phyloP scores from a whole-genome alignment of 106 monocot genomes.

The Dactylorhiza incarnata region DNA sequence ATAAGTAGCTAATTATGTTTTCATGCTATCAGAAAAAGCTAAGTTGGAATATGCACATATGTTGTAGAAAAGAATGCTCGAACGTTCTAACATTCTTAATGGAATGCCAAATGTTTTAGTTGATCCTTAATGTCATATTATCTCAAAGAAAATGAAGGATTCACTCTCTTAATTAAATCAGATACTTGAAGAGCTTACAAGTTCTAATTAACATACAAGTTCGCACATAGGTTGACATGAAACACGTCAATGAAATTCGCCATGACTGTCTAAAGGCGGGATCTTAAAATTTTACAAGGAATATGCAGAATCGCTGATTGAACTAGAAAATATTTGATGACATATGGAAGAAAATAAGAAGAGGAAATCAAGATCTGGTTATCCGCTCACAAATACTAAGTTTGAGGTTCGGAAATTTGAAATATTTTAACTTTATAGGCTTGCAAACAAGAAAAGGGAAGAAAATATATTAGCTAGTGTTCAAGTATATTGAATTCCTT shows the following conservation, averaged over 20 bases:
- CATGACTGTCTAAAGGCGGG: background rate
- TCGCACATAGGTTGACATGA: background rate
- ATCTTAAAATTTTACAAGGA: background rate
- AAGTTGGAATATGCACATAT: background rate
- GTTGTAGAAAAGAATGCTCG: background rate
- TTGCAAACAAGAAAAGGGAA: background rate
- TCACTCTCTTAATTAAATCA: background rate
- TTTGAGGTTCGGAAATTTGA: background rate
- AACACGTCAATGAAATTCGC: background rate
- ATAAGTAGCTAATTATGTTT: too few species aligned
- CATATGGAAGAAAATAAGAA: background rate
- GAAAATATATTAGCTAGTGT: background rate
- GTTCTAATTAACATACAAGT: background rate
- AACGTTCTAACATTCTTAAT: background rate
- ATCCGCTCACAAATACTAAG: background rate
- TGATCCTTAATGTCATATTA: background rate
- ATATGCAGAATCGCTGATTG: background rate
- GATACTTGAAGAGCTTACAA: background rate
- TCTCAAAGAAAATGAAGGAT: background rate
- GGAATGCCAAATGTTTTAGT: background rate
- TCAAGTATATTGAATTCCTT: background rate
- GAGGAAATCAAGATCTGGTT: background rate
- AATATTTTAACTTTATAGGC: background rate
- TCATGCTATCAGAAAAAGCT: background rate
- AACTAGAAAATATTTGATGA: background rate